Conservation (phyloP, 2,329 filamentous ascomycete genomes). For the Phaeoacremonium minimum region DNA sequence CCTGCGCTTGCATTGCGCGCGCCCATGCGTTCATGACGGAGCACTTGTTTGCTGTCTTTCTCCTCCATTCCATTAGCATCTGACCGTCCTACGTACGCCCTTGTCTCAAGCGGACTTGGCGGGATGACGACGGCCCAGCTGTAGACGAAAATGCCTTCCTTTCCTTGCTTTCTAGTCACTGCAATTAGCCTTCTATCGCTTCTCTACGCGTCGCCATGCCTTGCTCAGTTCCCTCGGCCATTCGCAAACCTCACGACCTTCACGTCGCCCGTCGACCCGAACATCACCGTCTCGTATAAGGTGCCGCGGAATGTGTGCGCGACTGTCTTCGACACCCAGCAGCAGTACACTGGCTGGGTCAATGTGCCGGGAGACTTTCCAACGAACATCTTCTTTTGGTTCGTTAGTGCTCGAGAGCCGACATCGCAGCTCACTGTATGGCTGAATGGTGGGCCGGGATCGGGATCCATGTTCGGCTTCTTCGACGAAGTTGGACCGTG, state of each 20-base stretch:
- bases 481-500: constrained; percentile 41
- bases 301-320: constrained; percentile 55
- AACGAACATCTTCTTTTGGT: constrained; percentile 65
- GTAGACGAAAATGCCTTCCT: background rate
- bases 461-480: constrained; percentile 48
- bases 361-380: constrained; percentile 44
- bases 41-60: too few species aligned
- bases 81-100: too few species aligned
- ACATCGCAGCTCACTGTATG: constrained; percentile 44
- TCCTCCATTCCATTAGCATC: too few species aligned
- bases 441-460: constrained; percentile 50
- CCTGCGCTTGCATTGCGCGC: too few species aligned
- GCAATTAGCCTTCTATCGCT: background rate
- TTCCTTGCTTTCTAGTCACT: background rate
- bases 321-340: constrained; percentile 60
- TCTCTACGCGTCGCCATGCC: background rate
- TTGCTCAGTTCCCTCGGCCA: background rate
- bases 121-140: too few species aligned
- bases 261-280: constrained; percentile 29
- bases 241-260: background rate
- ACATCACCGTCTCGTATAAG: constrained; percentile 67
- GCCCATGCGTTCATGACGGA: too few species aligned
- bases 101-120: too few species aligned
- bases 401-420: constrained; percentile 47
- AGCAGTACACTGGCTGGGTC: constrained; percentile 61